Evolutionary conservation across 805 yeast species (phyloP), one percentile per base, ranked within the genome.

Genomic region (Brettanomyces bruxellensis): DNA sequence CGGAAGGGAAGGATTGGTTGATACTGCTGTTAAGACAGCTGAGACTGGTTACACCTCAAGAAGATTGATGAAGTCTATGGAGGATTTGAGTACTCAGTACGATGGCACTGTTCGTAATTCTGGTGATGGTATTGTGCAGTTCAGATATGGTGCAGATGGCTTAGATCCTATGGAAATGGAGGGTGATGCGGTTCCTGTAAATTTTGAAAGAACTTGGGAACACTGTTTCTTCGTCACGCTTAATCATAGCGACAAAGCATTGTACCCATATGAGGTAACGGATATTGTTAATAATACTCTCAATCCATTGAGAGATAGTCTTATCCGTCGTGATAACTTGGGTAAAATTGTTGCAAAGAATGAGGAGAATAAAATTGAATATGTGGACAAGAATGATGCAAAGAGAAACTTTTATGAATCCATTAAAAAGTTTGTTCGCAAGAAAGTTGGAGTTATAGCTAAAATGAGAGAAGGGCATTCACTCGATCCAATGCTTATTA

Each of bases 1-100:
- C 2, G 99, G 99, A 62, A 86, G 99, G 74, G 99, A 93, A 75
- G 99, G 99, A 68, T 74, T 93, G 64, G 98, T 93, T 49, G 99
- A 93, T 74, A 93, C 99, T 23, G 99, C 99, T 22, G 99, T 93
- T 47, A 93, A 93, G 67, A 93, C 99, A 34, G 99, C 99, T 3
- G 99, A 93, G 65, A 91, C 99, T 4, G 98, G 98, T 62, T 90
- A 90, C 68, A 89, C 88, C 95, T 88, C 96, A 25, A 81, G 97
- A 65, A 79, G 97, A 64, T 73, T 89, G 62, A 90, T 89, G 47
- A 45, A 45, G 23, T 93, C 98, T 5, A 71, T 93, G 57, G 99
- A 93, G 69, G 99, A 93, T 70, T 73, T 93, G 62, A 87, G 96
- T 43, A 78, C 95, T 49, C 88, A 83, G 60, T 93, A 93, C 65